Base-by-base conservation (phyloP, 345 rosid genomes). In the Syzygium aqueum region DNA sequence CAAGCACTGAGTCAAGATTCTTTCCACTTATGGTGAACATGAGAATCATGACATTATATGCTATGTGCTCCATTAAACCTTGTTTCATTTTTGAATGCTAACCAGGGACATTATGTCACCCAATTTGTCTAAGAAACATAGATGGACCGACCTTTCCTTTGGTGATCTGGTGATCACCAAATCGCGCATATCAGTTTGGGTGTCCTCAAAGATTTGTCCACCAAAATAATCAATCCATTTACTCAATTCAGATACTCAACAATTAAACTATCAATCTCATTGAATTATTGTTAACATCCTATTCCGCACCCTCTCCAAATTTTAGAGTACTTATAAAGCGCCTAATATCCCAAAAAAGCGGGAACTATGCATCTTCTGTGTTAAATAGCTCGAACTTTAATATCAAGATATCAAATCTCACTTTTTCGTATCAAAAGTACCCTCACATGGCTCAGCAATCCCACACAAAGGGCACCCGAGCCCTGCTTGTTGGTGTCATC, bases 1-100 rank as follows among this genome's bases (percentile, higher is more conserved):
- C 49, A 13, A 73, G 82, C 82, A 73, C 82, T 87, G 15, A 28
- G 92, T 88, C 89, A 89, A 59, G 87, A 87, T 87, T 82, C 84
- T 85, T 56, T 84, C 84, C 89, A 27, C 90, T 87, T 87, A 53
- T 87, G 82, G 87, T 53, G 89, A 84, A 86, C 17, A 30, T 49
- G 27, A 11, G 15, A 56, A 56, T 53, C 11, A 37, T 37, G 10
- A 73, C 27, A 37, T 19, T 22, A 22, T 73, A 37, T 73, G 6
- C 82, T 33, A 19, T 33, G 49, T 21, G 82, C 82, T 85, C 83
- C 78, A 65, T 85, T 40, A 30, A 85, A 50, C 77, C 83, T 63
- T 85, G 1, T 3, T 59, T 46, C 17, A 50, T 65, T n/a, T 14
- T 73, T 19, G 25, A 37, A 73, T 73, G 82, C 82, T 19, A 73